Evolutionary conservation across 345 rosid genomes (phyloP), one percentile per base, ranked within the genome.

Genomic region (Schrenkiella parvula): DNA sequence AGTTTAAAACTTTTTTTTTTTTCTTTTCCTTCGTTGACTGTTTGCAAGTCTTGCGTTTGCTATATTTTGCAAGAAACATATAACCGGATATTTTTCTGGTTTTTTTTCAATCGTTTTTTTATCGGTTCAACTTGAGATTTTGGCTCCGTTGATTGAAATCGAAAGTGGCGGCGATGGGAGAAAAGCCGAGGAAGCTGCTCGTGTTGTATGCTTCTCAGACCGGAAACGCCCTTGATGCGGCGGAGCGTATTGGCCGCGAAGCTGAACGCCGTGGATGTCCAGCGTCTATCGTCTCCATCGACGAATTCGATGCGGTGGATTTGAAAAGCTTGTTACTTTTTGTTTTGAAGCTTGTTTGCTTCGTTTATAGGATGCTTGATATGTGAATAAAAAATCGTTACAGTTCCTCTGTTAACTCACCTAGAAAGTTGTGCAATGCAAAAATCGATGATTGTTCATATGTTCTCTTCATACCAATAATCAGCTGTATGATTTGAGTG

Each of bases 191-290:
- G 68, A 82, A 81, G 71, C 79, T 91, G 37, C 66, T 78, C 31
- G 81, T 91, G 46, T 82, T 91, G 38, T 91, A 88, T 66, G 97
- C 96, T 11, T 76, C 91, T 72, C 88, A 93, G 72, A 93, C 96
- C 15, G 95, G 98, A 41, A 89, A 89, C 70, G 89, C 95, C 1
- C 51, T 91, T 81, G 97, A 91, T 64, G 93, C 85, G 12, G 95
- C 97, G 9, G 98, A 93, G 82, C 88, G 85, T 55, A 80, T 89
- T 26, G 82, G 80, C 71, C 91, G 96, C 4, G 95, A 91, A 76
- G 92, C 95, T 12, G 95, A 89, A 73, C 86, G 84, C 48, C 64
- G 95, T 25, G 91, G 87, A 59, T 84, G 95, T 83, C 68, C 82
- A 22, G 80, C 79, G 3, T 46, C 64, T 32, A 65, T 89, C 55